A percentile compares a stretch with the other conserved stretches of the same genome.
Evolutionary conservation across 2,329 filamentous ascomycete species (phyloP).

Genomic region (Ceratocystis harringtonii): DNA sequence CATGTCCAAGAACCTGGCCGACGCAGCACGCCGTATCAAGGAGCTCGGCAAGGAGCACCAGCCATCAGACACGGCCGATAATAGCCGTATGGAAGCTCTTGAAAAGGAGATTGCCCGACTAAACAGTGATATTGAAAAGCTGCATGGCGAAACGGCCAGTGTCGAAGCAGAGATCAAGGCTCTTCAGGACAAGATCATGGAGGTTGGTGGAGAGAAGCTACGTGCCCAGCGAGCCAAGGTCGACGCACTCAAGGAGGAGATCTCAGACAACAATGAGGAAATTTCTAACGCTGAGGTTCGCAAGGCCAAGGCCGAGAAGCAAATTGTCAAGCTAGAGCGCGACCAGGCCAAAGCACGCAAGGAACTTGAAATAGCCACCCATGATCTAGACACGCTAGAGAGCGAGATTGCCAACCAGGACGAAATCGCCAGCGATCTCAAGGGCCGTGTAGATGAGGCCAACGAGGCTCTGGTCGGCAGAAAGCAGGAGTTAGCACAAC

Average conservation of each 20-base stretch:
- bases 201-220: conserved; percentile 86
- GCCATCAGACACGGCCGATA: conserved; percentile 58
- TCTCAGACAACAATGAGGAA: conserved; percentile 63
- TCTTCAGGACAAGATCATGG: conserved; percentile 95
- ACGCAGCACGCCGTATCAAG: conserved; percentile 70
- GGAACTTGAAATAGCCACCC: conserved; percentile 57
- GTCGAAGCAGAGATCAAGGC: conserved; percentile 86
- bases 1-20: conserved; percentile 65
- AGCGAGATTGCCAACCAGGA: conserved; percentile 65
- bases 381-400: conserved; percentile 64
- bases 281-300: conserved; percentile 75
- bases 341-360: conserved; percentile 61
- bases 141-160: conserved; percentile 72
- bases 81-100: conserved; percentile 54
- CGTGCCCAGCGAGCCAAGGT: conserved; percentile 82
- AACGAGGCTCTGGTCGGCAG: conserved; percentile 62
- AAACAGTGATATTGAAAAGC: conserved; percentile 61
- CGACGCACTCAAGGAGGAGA: conserved; percentile 74
- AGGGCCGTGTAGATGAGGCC: conserved; percentile 62
- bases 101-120: conserved; percentile 65
- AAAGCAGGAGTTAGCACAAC: conserved; percentile 60
- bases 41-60: conserved; percentile 72
- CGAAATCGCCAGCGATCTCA: conserved; percentile 57
- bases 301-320: conserved; percentile 87
- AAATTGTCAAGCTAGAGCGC: conserved; percentile 73